Evolutionary conservation across 1,284 basidiomycete species (phyloP).

Genomic region (Puccinia triticina): DNA sequence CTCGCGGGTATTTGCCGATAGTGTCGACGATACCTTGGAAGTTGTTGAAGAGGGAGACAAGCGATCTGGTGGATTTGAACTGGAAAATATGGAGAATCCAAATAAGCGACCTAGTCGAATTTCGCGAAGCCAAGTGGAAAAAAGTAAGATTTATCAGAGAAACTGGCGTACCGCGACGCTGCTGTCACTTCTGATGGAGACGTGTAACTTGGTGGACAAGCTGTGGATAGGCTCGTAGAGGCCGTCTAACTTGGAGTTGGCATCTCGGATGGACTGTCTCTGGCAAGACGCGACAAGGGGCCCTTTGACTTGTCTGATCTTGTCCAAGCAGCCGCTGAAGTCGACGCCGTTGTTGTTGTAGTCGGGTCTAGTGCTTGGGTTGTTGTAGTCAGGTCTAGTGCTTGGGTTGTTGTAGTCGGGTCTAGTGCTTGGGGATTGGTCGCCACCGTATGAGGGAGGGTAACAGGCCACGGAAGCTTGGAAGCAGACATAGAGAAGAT

Average conservation of each 20-base stretch:
- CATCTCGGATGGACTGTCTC: constrained; percentile 21
- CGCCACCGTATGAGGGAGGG: background rate
- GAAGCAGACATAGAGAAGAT: background rate
- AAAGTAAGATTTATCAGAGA: background rate
- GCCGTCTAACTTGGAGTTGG: constrained; percentile 1
- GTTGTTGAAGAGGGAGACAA: constrained; percentile 10
- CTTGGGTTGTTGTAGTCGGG: constrained; percentile 1
- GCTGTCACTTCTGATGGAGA: constrained; percentile 17
- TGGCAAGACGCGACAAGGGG: constrained; percentile 24
- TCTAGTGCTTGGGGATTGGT: constrained; percentile 1
- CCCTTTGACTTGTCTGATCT: constrained; percentile 19
- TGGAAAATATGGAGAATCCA: background rate
- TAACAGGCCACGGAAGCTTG: constrained; percentile 26
- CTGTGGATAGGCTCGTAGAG: constrained; percentile 14
- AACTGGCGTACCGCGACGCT: constrained; percentile 1
- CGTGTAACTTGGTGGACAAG: constrained; percentile 1
- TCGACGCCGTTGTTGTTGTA: constrained; percentile 16
- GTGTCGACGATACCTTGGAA: constrained; percentile 36
- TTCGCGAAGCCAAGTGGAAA: background rate
- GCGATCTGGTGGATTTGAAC: background rate
- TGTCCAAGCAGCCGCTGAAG: constrained; percentile 17
- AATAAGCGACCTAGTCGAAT: background rate
- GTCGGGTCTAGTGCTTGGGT: constrained; percentile 3
- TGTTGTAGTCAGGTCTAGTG: background rate
- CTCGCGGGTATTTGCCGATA: background rate